A percentile compares a stretch with the other conserved stretches of the same genome.
Conservation (phyloP, 2,329 filamentous ascomycete species). For the Akanthomyces lecanii region DNA sequence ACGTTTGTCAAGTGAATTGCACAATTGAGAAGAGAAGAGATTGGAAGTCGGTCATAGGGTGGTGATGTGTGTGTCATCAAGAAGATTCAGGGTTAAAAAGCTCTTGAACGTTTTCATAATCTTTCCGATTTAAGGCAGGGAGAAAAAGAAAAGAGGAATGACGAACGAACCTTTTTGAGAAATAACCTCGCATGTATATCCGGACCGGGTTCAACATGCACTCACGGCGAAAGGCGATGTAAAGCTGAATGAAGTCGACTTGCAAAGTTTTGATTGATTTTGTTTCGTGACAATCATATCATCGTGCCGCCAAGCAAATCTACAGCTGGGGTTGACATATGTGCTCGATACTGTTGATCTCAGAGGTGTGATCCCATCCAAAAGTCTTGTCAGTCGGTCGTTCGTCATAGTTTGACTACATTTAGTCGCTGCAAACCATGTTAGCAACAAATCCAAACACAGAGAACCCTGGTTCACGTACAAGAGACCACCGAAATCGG, state of each 20-base stretch:
- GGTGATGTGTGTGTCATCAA: constrained; percentile 57
- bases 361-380: constrained; percentile 42
- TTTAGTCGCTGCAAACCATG: constrained; percentile 48
- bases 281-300: constrained; percentile 29
- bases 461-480: constrained; percentile 32
- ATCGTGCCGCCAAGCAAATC: constrained; percentile 25
- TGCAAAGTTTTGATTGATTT: constrained; percentile 23
- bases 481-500: constrained; percentile 80
- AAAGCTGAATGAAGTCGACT: constrained; percentile 6
- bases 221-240: constrained; percentile 11
- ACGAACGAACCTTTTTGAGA: constrained; percentile 44
- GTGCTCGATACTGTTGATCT: constrained; percentile 38
- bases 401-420: constrained; percentile 33
- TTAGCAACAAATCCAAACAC: constrained; percentile 32
- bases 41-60: constrained; percentile 47
- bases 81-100: constrained; percentile 64
- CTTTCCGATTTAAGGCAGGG: constrained; percentile 39
- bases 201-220: constrained; percentile 11
- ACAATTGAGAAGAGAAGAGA: constrained; percentile 16
- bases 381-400: constrained; percentile 38
- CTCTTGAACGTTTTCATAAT: constrained; percentile 57
- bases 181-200: neutral
- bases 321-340: constrained; percentile 47
- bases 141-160: constrained; percentile 19
- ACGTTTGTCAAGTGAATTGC: constrained; percentile 25